phyloP scores from a whole-genome alignment of 169 alveolate genomes.

The Eimeria maxima region DNA sequence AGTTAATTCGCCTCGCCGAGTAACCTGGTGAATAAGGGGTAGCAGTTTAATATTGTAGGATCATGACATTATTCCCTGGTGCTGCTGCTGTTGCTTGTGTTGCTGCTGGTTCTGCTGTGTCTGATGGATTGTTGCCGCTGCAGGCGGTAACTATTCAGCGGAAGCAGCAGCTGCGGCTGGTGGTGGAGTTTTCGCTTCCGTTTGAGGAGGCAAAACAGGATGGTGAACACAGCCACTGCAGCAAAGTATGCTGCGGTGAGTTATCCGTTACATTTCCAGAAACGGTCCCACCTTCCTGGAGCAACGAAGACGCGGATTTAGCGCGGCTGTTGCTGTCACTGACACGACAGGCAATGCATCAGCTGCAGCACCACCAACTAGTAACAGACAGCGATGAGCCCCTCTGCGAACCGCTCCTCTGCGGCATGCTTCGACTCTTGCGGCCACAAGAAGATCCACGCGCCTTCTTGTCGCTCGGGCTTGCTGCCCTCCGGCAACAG shows the following conservation, averaged over 20 bases:
- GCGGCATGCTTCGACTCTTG: slow-evolving; percentile 35
- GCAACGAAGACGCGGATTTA: neutral
- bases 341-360: neutral
- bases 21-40: too few species aligned
- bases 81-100: neutral
- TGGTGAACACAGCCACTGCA: neutral
- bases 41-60: too few species aligned
- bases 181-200: slow-evolving; percentile 35
- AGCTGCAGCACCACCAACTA: neutral
- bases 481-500: slow-evolving; percentile 53
- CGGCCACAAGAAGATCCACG: slow-evolving; percentile 14
- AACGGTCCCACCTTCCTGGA: neutral
- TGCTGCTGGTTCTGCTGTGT: neutral
- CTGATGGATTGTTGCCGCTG: neutral
- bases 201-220: neutral
- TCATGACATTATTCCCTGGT: neutral
- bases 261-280: neutral
- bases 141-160: slow-evolving; percentile 9
- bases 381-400: slow-evolving; percentile 5
- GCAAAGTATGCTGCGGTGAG: slow-evolving; percentile 15
- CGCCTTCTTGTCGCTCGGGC: neutral
- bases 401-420: slow-evolving; percentile 7
- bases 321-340: neutral
- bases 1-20: too few species aligned
- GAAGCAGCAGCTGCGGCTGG: slow-evolving; percentile 71